Conservation (phyloP, 345 rosid species). For the Kernera saxatilis region DNA sequence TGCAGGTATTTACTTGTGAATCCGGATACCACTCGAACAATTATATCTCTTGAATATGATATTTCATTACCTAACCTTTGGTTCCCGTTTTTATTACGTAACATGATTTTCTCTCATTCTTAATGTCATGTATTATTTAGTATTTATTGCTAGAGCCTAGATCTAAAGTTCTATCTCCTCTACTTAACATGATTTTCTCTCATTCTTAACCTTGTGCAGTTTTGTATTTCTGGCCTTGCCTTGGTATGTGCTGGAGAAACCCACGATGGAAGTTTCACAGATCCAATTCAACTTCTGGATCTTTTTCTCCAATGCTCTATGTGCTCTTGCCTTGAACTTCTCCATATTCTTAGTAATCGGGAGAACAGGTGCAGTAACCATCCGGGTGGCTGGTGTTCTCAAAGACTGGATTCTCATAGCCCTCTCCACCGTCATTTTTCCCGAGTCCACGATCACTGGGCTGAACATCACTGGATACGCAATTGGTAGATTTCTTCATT, state of each 20-base stretch:
- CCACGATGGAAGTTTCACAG: slow-evolving; percentile 70
- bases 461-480: slow-evolving; percentile 91
- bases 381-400: slow-evolving; percentile 93
- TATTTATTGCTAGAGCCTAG: not conserved
- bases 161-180: not conserved
- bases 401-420: slow-evolving; percentile 98
- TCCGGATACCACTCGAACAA: not conserved
- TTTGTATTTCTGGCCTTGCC: slow-evolving; percentile 86
- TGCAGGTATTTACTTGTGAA: slow-evolving; percentile 63
- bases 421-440: slow-evolving; percentile 84
- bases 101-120: not conserved
- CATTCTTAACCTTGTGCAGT: slow-evolving; percentile 54
- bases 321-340: slow-evolving; percentile 88
- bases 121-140: not conserved
- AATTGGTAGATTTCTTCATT: slow-evolving; percentile 52
- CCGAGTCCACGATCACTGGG: slow-evolving; percentile 90
- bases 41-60: not conserved
- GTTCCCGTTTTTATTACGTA: not conserved
- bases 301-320: slow-evolving; percentile 90
- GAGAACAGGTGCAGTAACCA: slow-evolving; percentile 92
- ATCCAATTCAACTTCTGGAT: slow-evolving; percentile 96
- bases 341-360: slow-evolving; percentile 91
- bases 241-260: slow-evolving; percentile 89
- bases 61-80: not conserved
- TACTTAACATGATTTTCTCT: no score